Evolutionary conservation across 768 basidiomycete genomes (phyloP).

Genomic region (Ramaria rubella): DNA sequence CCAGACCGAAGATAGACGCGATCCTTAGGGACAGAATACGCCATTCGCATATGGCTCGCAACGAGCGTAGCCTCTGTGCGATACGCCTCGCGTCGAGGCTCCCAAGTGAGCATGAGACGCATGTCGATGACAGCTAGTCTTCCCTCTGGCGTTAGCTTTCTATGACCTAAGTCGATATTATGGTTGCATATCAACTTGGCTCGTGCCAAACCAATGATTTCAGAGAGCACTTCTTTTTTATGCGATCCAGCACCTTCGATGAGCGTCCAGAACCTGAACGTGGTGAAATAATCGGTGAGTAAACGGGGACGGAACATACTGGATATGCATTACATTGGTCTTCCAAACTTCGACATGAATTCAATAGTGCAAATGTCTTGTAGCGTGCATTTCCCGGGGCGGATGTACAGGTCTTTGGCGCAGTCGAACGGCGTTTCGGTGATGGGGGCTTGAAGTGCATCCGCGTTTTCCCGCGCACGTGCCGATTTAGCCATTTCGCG

Average conservation of each 20-base stretch:
- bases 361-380: too few species aligned
- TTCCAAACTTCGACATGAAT: conserved; percentile 14
- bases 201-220: neutral
- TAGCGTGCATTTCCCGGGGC: too few species aligned
- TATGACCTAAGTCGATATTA: neutral
- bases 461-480: neutral
- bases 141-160: neutral
- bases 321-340: conserved; percentile 12
- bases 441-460: conserved; percentile 12
- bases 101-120: conserved; percentile 15
- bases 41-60: conserved; percentile 20
- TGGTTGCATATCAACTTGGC: neutral
- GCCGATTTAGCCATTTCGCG: neutral
- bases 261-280: conserved; percentile 5
- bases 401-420: too few species aligned
- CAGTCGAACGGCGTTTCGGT: conserved; percentile 17
- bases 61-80: conserved; percentile 17
- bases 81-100: conserved; percentile 5
- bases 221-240: neutral
- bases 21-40: conserved; percentile 21
- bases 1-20: conserved; percentile 22
- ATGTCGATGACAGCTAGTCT: conserved; percentile 14
- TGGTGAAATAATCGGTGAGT: neutral
- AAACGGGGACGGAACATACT: neutral
- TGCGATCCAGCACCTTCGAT: neutral